A percentile compares a stretch with the other conserved stretches of the same genome.
Conservation (phyloP, 768 basidiomycete species). For the Suillus sp. region DNA sequence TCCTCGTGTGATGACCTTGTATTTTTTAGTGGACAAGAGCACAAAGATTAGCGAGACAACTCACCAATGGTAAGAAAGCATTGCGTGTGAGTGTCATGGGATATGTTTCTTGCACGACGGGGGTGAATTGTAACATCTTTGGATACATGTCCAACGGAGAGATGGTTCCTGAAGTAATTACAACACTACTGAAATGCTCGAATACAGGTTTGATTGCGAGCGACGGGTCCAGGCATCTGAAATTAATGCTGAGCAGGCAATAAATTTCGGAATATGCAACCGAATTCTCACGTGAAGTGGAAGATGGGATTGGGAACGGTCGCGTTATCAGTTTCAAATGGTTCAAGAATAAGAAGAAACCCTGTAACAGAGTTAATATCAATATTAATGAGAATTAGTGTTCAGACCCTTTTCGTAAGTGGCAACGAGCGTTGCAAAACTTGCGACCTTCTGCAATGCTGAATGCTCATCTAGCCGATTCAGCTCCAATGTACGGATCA, state of each 20-base stretch:
- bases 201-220: constrained; percentile 98
- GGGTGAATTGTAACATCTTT: constrained; percentile 98
- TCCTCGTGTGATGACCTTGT: constrained; percentile 93
- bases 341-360: constrained; percentile 94
- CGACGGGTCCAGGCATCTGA: constrained; percentile 94
- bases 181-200: constrained; percentile 96
- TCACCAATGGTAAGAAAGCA: constrained; percentile 90
- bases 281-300: constrained; percentile 80
- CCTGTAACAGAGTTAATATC: constrained; percentile 46
- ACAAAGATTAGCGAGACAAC: constrained; percentile 24
- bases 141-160: constrained; percentile 99
- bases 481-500: constrained; percentile 90
- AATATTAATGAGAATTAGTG: constrained; percentile 7
- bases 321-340: constrained; percentile 97
- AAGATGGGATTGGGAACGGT: constrained; percentile 99
- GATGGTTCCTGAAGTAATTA: constrained; percentile 98
- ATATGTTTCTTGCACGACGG: constrained; percentile 96
- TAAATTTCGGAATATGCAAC: background rate
- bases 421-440: constrained; percentile 93
- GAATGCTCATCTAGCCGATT: constrained; percentile 89
- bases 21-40: background rate
- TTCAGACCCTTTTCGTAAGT: constrained; percentile 92
- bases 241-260: constrained; percentile 17
- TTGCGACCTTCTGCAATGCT: constrained; percentile 91
- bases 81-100: constrained; percentile 97